Evolutionary conservation across 2,329 filamentous ascomycete genomes (phyloP).

Genomic region (Lasiodiplodia sp.): DNA sequence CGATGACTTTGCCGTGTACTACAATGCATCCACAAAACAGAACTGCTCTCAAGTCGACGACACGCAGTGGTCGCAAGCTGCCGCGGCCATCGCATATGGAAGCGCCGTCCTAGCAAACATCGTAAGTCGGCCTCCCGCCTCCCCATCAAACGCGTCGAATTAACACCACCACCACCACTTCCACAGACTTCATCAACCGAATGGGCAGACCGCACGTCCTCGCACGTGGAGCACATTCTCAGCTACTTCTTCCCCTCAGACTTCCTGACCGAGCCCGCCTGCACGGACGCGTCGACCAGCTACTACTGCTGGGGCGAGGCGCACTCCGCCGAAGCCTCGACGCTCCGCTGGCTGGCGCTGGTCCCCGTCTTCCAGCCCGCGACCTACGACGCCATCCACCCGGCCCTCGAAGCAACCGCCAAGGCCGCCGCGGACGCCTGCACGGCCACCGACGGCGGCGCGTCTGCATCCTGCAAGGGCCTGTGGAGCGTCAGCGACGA

Average conservation of each 20-base stretch:
- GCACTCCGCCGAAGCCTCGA: conserved; percentile 77
- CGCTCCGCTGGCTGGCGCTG: conserved; percentile 68
- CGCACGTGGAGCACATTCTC: conserved; percentile 61
- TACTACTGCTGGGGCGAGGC: conserved; percentile 73
- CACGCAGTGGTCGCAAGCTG: conserved; percentile 66
- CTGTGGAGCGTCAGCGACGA: neutral
- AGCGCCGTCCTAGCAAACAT: conserved; percentile 65
- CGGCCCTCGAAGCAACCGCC: conserved; percentile 51
- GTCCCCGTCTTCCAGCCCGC: conserved; percentile 53
- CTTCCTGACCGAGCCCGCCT: conserved; percentile 71
- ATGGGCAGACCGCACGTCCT: conserved; percentile 66
- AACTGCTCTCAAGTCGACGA: conserved; percentile 61
- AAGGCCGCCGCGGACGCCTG: conserved; percentile 47
- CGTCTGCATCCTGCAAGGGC: conserved; percentile 31
- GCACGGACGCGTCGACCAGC: conserved; percentile 60
- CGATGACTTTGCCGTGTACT: conserved; percentile 55
- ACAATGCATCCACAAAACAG: conserved; percentile 50
- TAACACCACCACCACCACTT: neutral
- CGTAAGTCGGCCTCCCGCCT: conserved; percentile 39
- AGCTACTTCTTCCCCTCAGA: conserved; percentile 60
- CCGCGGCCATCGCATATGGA: conserved; percentile 62
- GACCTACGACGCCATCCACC: conserved; percentile 47
- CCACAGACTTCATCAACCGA: conserved; percentile 53
- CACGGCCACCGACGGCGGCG: conserved; percentile 46
- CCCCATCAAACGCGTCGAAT: neutral